Conservation (phyloP, 495 filamentous ascomycete species). For the Oleoguttula mirabilis region DNA sequence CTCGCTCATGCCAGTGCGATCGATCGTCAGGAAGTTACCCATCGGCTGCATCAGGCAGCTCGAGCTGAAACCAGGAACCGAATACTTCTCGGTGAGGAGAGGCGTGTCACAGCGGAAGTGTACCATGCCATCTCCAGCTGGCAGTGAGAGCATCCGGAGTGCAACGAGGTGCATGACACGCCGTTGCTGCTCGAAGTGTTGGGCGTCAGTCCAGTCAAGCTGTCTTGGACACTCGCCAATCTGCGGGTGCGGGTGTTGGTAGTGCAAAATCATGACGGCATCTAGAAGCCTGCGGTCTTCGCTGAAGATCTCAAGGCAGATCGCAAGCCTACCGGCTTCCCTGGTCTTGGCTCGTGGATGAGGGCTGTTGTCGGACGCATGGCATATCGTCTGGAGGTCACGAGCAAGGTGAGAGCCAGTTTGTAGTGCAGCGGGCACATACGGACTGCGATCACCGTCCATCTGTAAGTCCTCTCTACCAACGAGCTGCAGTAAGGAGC, state of each 20-base stretch:
- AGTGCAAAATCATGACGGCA: conserved; percentile 65
- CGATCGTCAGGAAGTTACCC: conserved; percentile 77
- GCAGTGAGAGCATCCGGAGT: conserved; percentile 74
- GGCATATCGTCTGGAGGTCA: conserved; percentile 64
- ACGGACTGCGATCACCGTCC: no score
- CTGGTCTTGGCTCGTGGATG: conserved; percentile 8
- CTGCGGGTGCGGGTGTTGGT: conserved; percentile 48
- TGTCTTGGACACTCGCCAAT: conserved; percentile 64
- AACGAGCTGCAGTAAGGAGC: conserved; percentile 57
- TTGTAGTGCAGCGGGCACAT: no score
- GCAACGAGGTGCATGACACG: conserved; percentile 73
- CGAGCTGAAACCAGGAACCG: conserved; percentile 74
- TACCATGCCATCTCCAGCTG: conserved; percentile 70
- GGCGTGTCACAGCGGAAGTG: conserved; percentile 74
- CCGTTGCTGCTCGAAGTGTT: conserved; percentile 89
- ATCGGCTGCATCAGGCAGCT: conserved; percentile 81
- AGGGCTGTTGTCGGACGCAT: conserved; percentile 34
- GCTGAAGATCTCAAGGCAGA: conserved; percentile 75
- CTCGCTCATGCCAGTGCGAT: conserved; percentile 71
- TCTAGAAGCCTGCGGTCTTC: conserved; percentile 82
- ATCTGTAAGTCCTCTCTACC: conserved; percentile 78
- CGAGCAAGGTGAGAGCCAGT: conserved; percentile 31
- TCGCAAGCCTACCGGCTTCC: conserved; percentile 37
- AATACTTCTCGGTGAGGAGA: conserved; percentile 78
- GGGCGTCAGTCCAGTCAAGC: conserved; percentile 67